These are phyloP conservation scores for Ophiocordyceps camponoti-saundersi DNA, from an alignment of 2,329 filamentous ascomycete species.

Conservation along the genomic window DNA sequence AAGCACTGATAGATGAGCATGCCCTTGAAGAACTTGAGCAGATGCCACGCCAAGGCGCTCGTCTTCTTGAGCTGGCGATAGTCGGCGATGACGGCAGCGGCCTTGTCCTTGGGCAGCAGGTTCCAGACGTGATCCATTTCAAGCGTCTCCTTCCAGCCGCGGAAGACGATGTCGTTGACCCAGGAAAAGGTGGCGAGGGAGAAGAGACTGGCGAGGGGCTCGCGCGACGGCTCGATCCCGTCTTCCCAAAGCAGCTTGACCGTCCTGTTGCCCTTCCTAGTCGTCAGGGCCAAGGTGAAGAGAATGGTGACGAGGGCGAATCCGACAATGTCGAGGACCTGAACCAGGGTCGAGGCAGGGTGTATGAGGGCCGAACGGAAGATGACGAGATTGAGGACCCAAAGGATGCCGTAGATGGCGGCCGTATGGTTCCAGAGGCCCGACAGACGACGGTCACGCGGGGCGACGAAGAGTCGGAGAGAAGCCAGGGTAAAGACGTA, in stretches of 20 bases:
- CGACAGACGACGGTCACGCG: conserved; percentile 48
- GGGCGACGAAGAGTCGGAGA: conserved; percentile 51
- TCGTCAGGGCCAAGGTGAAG: conserved; percentile 59
- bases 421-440: conserved; percentile 88
- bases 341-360: conserved; percentile 43
- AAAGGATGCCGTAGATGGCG: conserved; percentile 64
- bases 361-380: conserved; percentile 80
- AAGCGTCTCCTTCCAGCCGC: conserved; percentile 70
- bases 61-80: conserved; percentile 81
- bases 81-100: conserved; percentile 58
- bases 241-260: conserved; percentile 82
- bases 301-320: conserved; percentile 63
- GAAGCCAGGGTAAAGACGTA: conserved; percentile 64
- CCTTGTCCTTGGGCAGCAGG: conserved; percentile 73
- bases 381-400: conserved; percentile 57
- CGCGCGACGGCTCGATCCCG: conserved; percentile 68
- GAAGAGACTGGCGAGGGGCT: conserved; percentile 75
- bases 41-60: conserved; percentile 57
- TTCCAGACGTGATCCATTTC: conserved; percentile 88
- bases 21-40: conserved; percentile 70
- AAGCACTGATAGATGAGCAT: conserved; percentile 59
- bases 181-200: conserved; percentile 79
- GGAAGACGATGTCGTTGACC: conserved; percentile 79
- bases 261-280: conserved; percentile 80
- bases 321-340: conserved; percentile 51